Conservation (phyloP, 345 rosid genomes). For the Gossypium sturtianum region DNA sequence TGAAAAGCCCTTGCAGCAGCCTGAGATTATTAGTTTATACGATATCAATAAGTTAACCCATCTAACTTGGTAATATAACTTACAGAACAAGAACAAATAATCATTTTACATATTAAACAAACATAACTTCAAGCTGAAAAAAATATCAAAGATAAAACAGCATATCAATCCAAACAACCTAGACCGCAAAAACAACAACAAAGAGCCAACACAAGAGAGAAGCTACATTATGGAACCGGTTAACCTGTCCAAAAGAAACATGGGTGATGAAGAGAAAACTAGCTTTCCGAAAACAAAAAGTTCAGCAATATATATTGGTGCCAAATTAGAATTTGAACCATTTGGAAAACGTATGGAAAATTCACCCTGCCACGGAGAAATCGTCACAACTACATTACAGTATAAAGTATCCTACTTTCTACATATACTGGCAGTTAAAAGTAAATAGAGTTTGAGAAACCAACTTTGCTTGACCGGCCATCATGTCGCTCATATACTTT, state of each 20-base stretch:
- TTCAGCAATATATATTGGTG: neutral
- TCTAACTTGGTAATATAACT: neutral
- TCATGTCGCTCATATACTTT: slow-evolving; percentile 55
- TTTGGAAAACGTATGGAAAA: neutral
- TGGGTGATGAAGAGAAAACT: neutral
- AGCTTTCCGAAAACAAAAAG: neutral
- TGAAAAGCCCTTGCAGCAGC: slow-evolving; percentile 48
- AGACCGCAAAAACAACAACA: slow-evolving; percentile 1
- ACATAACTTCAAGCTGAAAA: neutral
- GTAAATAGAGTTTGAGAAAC: slow-evolving; percentile 29
- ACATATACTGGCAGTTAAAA: neutral
- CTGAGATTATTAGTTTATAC: slow-evolving; percentile 25
- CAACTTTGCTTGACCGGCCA: slow-evolving; percentile 58
- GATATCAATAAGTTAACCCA: slow-evolving; percentile 7
- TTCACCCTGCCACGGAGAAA: neutral
- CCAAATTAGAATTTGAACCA: neutral
- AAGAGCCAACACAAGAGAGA: neutral
- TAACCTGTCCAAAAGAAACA: neutral
- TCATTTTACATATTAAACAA: slow-evolving; percentile 8
- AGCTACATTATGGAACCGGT: neutral
- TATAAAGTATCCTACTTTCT: slow-evolving; percentile 8
- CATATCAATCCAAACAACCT: neutral
- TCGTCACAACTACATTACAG: neutral
- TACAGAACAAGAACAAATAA: neutral
- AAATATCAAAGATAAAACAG: neutral